Evolutionary conservation across 805 yeast species (phyloP).

Genomic region (Priceomyces castillae): DNA sequence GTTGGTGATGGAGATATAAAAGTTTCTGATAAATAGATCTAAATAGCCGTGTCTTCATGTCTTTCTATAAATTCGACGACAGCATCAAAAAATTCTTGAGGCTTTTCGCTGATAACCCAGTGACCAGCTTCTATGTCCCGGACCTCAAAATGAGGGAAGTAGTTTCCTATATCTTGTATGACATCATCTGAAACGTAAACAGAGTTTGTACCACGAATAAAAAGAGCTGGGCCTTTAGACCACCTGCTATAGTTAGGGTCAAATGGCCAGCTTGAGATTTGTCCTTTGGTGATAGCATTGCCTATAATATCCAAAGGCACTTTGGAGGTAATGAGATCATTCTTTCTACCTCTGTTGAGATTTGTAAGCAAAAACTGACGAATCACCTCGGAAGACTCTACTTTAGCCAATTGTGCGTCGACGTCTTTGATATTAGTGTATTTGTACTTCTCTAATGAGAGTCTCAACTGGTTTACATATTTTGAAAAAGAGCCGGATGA

Average conservation of each 20-base stretch:
- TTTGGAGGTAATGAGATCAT: conserved; percentile 45
- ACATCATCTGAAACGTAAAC: conserved; percentile 80
- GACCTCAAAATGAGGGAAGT: conserved; percentile 75
- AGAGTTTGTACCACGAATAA: conserved; percentile 76
- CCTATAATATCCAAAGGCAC: conserved; percentile 74
- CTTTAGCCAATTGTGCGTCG: conserved; percentile 55
- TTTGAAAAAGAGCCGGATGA: conserved; percentile 56
- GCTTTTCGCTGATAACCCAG: conserved; percentile 89
- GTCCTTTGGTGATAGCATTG: conserved; percentile 59
- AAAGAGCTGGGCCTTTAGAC: conserved; percentile 65
- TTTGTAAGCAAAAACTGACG: conserved; percentile 80
- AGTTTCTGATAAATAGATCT: conserved; percentile 25
- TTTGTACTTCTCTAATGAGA: conserved; percentile 48
- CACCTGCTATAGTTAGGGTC: conserved; percentile 52
- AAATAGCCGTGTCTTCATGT: conserved; percentile 29
- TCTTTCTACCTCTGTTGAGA: conserved; percentile 44
- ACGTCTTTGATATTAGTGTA: conserved; percentile 62
- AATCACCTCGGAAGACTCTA: conserved; percentile 58
- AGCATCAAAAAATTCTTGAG: conserved; percentile 64
- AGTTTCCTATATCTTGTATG: conserved; percentile 66
- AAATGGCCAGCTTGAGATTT: conserved; percentile 76
- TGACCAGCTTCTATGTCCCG: conserved; percentile 83
- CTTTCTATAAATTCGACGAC: conserved; percentile 62
- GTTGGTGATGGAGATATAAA: conserved; percentile 27
- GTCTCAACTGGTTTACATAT: conserved; percentile 62